Base-by-base conservation (phyloP, 306 rosid species). In the Pyrus communis region DNA sequence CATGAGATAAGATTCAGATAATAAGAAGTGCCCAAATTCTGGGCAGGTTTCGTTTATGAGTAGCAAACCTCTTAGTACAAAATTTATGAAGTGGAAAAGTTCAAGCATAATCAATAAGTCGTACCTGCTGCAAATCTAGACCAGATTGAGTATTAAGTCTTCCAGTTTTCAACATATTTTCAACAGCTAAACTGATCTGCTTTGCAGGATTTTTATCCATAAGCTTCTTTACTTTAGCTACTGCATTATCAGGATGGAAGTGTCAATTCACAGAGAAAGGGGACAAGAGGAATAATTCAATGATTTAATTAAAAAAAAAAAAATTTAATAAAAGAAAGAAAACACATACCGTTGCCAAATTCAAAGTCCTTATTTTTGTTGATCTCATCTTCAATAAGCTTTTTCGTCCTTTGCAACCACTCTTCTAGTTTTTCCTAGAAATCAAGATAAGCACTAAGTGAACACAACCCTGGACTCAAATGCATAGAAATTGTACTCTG, bases 111-210 rank as follows among this genome's bases (percentile, higher is more conserved):
- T 62, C 38, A 68, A 67, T 33, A 80, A 78, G 42, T 81, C 80
- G 69, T 89, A 95, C 98, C 98, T 95, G 97, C 87, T 88, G 96
- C 85, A 95, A 82, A 88, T 95, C 97, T 52, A 95, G 88, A 74
- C 96, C 93, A 0, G 89, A 78, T 60, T 82, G 78, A 15, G 97
- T 85, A 52, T 65, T 73, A 57, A 90, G 78, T 74, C 91, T 90
- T 84, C 98, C 97, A 61, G 90, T 86, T 86, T 85, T 92, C 84
- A 95, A 83, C 96, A 95, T 75, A 81, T 80, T 90, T 79, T 90
- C 98, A 82, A 95, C 62, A 54, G 92, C 77, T 25, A 46, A 27
- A 79, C 97, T 73, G 77, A 95, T 25, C 55, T 67, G 77, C 69
- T 30, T 89, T 11, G 89, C 0, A 59, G 87, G 76, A 86, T 79